These are phyloP conservation scores for Grosmannia penicillata DNA, from an alignment of 2,329 filamentous ascomycete genomes.

Conservation along the genomic window DNA sequence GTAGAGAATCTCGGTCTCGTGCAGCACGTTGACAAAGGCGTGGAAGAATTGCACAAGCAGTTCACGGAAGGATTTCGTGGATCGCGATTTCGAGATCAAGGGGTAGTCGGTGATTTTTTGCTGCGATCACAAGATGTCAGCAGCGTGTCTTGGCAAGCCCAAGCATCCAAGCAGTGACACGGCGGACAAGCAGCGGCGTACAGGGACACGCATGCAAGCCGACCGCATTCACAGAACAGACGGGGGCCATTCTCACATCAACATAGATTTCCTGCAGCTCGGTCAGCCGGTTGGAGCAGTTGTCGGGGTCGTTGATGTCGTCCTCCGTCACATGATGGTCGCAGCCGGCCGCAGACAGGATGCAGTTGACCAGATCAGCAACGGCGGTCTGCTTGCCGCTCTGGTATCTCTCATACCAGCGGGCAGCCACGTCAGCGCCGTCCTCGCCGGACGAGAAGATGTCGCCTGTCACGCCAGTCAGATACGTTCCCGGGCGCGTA, in stretches of 20 bases:
- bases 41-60: slow-evolving; percentile 67
- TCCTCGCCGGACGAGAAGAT: slow-evolving; percentile 46
- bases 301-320: slow-evolving; percentile 82
- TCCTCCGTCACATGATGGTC: slow-evolving; percentile 62
- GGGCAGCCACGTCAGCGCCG: slow-evolving; percentile 40
- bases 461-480: slow-evolving; percentile 33
- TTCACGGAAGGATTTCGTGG: slow-evolving; percentile 62
- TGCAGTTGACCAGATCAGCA: slow-evolving; percentile 50
- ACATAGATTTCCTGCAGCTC: slow-evolving; percentile 86
- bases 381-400: slow-evolving; percentile 38
- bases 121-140: slow-evolving; percentile 16
- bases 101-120: slow-evolving; percentile 83
- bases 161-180: too few species aligned
- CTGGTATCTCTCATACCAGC: slow-evolving; percentile 45
- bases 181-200: too few species aligned
- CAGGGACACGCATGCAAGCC: too few species aligned
- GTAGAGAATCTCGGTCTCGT: slow-evolving; percentile 72
- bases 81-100: slow-evolving; percentile 67
- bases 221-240: too few species aligned
- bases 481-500: slow-evolving; percentile 10
- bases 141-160: neutral
- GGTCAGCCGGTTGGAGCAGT: slow-evolving; percentile 59
- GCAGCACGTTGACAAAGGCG: slow-evolving; percentile 60
- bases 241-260: slow-evolving; percentile 35
- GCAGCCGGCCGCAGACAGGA: slow-evolving; percentile 63